Evolutionary conservation across 1,284 basidiomycete genomes (phyloP).

Genomic region (Bjerkandera adusta): DNA sequence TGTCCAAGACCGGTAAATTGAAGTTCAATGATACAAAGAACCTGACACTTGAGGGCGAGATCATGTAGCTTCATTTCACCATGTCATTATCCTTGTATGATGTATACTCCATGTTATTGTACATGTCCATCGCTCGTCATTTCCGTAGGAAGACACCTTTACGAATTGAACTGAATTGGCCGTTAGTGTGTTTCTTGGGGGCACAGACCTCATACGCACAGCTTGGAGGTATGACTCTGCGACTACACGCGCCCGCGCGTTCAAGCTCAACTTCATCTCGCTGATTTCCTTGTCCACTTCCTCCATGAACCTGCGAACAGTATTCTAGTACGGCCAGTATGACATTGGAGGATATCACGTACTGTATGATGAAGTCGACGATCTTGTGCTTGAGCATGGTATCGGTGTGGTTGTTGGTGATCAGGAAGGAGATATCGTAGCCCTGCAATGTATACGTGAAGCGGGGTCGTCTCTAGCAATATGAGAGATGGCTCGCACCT

Average conservation of each 20-base stretch:
- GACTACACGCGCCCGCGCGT: constrained; percentile 95
- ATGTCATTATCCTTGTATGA: too few species aligned
- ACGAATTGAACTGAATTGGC: too few species aligned
- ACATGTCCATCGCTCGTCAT: too few species aligned
- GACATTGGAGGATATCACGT: constrained; percentile 20
- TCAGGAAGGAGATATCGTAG: constrained; percentile 98
- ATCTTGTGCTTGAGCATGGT: constrained; percentile 99
- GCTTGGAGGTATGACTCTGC: constrained; percentile 87
- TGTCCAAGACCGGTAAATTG: too few species aligned
- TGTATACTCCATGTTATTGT: too few species aligned
- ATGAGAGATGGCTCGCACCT: constrained; percentile 44
- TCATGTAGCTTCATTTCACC: too few species aligned
- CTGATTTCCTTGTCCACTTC: constrained; percentile 94
- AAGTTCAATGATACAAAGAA: too few species aligned
- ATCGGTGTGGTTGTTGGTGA: constrained; percentile 96
- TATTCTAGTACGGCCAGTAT: constrained; percentile 1
- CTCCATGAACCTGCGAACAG: constrained; percentile 96
- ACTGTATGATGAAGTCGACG: constrained; percentile 99
- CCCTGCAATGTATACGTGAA: constrained; percentile 49
- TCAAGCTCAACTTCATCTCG: constrained; percentile 89
- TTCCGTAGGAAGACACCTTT: too few species aligned
- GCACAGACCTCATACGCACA: too few species aligned
- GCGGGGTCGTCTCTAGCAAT: not conserved
- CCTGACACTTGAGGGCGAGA: too few species aligned
- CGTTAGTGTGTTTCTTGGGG: too few species aligned